A percentile compares a stretch with the other conserved stretches of the same genome.
phyloP scores from a whole-genome alignment of 129 eudicot genomes.

The carrot (Daucus carota) region DNA sequence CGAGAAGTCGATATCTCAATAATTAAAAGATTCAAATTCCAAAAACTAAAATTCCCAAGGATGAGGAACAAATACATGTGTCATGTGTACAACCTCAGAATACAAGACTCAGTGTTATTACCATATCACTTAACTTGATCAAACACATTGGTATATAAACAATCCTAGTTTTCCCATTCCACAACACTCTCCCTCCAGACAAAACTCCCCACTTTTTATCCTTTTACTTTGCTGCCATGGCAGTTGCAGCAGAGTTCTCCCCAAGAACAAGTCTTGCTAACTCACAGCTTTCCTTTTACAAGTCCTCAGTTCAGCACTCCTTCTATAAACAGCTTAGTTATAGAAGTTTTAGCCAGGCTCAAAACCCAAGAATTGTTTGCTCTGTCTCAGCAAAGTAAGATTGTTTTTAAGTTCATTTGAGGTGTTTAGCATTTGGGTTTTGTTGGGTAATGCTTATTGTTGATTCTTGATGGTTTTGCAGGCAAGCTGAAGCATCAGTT shows the following conservation, averaged over 20 bases:
- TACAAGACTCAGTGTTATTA: not conserved
- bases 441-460: not conserved
- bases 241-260: conserved; percentile 52
- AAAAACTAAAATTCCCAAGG: not conserved
- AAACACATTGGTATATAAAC: not conserved
- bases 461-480: conserved; percentile 17
- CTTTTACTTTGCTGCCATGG: conserved; percentile 38
- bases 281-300: conserved; percentile 29
- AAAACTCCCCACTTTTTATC: not conserved
- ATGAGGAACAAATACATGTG: conserved; percentile 29
- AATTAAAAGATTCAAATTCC: not conserved
- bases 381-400: conserved; percentile 61
- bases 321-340: conserved; percentile 24
- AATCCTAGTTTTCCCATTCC: not conserved
- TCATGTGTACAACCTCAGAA: conserved; percentile 31
- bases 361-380: conserved; percentile 38
- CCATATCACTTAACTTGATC: not conserved
- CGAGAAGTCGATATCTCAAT: no score
- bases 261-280: conserved; percentile 15
- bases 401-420: not conserved
- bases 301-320: conserved; percentile 37
- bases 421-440: not conserved
- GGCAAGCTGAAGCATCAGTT: conserved; percentile 63
- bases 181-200: conserved; percentile 22
- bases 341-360: conserved; percentile 19